A percentile compares a stretch with the other conserved stretches of the same genome.
phyloP scores from a whole-genome alignment of 2,329 filamentous ascomycete species.

The Diaporthe amygdali region DNA sequence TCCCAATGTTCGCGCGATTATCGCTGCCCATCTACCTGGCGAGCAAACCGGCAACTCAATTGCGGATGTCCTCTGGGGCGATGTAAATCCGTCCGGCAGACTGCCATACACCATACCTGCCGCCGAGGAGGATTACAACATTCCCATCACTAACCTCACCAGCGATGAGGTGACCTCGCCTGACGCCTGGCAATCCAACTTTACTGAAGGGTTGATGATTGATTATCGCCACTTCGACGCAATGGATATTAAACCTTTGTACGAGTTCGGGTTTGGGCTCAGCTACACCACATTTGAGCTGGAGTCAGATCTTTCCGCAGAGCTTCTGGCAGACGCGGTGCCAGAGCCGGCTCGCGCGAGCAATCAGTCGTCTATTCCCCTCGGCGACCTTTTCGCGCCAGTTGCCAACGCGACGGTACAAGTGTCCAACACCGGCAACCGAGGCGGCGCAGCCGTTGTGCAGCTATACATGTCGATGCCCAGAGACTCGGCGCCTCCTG shows the following conservation, averaged over 20 bases:
- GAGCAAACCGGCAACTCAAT: constrained; percentile 64
- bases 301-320: no score
- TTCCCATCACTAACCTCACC: constrained; percentile 38
- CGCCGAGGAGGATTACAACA: constrained; percentile 57
- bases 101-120: constrained; percentile 67
- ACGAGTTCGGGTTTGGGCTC: constrained; percentile 61
- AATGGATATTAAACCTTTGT: constrained; percentile 50
- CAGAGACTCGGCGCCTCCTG: no score
- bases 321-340: no score
- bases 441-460: no score
- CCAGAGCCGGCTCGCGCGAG: no score
- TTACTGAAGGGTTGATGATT: constrained; percentile 53
- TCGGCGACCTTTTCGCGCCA: no score
- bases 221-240: constrained; percentile 63
- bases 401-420: no score
- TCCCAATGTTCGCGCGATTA: constrained; percentile 64
- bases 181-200: constrained; percentile 55
- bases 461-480: no score
- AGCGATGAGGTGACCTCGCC: constrained; percentile 57
- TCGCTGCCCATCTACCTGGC: constrained; percentile 69
- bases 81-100: constrained; percentile 59
- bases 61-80: constrained; percentile 61
- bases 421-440: no score
- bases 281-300: no score
- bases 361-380: no score